Percentiles rank a stretch among this genome's conserved stretches.
These are phyloP conservation scores for Backusella tuberculispora DNA, from an alignment of 192 early-diverging fungal species.

Conservation along the genomic window DNA sequence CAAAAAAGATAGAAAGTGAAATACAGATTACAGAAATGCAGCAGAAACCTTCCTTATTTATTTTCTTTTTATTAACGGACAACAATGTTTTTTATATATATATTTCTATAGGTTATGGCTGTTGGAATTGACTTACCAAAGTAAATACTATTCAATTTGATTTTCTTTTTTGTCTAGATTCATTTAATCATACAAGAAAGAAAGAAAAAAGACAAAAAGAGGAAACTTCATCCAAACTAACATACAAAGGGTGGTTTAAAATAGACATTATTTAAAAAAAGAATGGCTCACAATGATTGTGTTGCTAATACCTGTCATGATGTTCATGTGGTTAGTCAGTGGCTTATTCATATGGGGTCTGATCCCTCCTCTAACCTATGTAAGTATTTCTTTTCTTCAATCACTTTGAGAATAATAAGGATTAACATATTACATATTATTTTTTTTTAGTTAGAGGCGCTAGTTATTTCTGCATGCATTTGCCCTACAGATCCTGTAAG, in stretches of 20 bases:
- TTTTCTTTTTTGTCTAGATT: not conserved
- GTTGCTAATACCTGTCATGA: conserved; percentile 81
- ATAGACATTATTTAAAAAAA: conserved; percentile 49
- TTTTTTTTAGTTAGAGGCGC: conserved; percentile 60
- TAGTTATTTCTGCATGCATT: conserved; percentile 82
- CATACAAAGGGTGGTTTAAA: too few relatives aligned
- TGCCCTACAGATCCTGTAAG: conserved; percentile 93
- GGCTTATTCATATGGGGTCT: conserved; percentile 69
- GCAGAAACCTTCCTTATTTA: not conserved
- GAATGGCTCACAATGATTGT: conserved; percentile 69
- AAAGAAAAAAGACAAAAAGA: too few relatives aligned
- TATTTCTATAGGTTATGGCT: conserved; percentile 68
- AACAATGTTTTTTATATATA: not conserved
- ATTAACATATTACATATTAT: not conserved
- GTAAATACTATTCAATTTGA: conserved; percentile 34
- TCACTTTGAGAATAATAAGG: not conserved
- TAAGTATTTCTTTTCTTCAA: conserved; percentile 34
- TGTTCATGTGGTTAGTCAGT: conserved; percentile 77
- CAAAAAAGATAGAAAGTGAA: not conserved
- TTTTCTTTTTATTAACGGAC: not conserved
- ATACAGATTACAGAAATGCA: not conserved
- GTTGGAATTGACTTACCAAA: conserved; percentile 83
- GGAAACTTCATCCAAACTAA: too few relatives aligned
- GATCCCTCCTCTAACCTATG: conserved; percentile 55
- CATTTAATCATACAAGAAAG: too few relatives aligned